Conservation (phyloP, 108 stramenopile genomes). For the Schizochytrium sp. region DNA sequence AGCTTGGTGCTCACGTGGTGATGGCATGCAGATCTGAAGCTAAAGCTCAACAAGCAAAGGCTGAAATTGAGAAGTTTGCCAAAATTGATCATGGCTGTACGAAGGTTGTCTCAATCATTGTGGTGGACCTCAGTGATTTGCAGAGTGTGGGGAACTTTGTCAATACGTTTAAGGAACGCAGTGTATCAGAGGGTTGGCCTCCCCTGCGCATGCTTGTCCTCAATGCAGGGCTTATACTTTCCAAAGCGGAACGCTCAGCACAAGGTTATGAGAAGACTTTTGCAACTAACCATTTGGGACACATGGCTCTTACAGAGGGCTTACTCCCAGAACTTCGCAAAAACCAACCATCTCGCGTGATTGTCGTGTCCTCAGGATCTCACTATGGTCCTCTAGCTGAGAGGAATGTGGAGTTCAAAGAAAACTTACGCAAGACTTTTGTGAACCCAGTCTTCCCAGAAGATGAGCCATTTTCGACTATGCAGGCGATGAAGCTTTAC, state of each 20-base stretch:
- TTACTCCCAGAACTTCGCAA: conserved; percentile 30
- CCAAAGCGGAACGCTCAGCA: neutral
- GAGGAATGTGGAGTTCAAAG: neutral
- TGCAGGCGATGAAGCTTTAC: neutral
- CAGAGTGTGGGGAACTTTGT: conserved; percentile 15
- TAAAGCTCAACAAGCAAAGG: conserved; percentile 18
- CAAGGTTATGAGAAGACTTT: conserved; percentile 64
- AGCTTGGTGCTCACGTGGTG: conserved; percentile 81
- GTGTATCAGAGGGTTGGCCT: neutral
- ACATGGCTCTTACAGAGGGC: conserved; percentile 59
- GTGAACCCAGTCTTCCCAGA: neutral
- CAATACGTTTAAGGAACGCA: neutral
- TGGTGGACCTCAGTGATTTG: conserved; percentile 27
- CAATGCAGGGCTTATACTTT: conserved; percentile 65
- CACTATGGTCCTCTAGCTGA: conserved; percentile 54
- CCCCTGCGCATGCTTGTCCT: conserved; percentile 63
- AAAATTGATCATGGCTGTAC: neutral
- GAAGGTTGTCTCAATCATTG: neutral
- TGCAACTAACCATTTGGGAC: conserved; percentile 61
- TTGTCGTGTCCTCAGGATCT: neutral
- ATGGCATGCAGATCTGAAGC: neutral
- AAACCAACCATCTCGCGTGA: conserved; percentile 19
- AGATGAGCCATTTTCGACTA: neutral
- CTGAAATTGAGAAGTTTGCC: conserved; percentile 21
- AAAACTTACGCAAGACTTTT: neutral